Evolutionary conservation across 306 rosid genomes (phyloP).

Genomic region (Coriaria nepalensis): DNA sequence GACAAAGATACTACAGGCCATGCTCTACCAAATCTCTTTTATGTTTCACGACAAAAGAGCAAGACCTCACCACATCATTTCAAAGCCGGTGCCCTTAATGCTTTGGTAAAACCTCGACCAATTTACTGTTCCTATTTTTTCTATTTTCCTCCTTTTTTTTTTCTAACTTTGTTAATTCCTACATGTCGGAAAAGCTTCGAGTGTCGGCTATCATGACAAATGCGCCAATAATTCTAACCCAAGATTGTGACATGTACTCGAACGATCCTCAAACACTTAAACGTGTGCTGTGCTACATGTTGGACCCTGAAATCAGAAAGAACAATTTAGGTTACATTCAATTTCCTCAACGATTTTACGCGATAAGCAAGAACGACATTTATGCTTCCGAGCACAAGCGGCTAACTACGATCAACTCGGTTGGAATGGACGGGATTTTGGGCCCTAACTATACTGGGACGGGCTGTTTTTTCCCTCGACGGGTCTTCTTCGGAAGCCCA

Average conservation of each 20-base stretch:
- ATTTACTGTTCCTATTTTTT: neutral
- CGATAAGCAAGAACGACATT: constrained; percentile 6
- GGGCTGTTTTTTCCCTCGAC: constrained; percentile 23
- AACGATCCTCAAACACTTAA: constrained; percentile 26
- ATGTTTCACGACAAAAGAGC: constrained; percentile 31
- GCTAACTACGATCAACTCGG: neutral
- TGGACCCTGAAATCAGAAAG: constrained; percentile 5
- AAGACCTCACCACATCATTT: constrained; percentile 23
- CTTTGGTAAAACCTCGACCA: constrained; percentile 13
- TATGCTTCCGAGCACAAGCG: constrained; percentile 4
- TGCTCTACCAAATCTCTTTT: constrained; percentile 30
- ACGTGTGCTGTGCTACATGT: constrained; percentile 22
- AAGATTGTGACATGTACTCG: constrained; percentile 32
- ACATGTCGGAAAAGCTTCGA: constrained; percentile 19
- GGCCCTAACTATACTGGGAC: constrained; percentile 25
- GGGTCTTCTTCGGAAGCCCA: constrained; percentile 28
- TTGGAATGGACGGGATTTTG: constrained; percentile 23
- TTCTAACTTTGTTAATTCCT: neutral
- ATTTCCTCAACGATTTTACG: constrained; percentile 23
- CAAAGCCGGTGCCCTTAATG: constrained; percentile 44
- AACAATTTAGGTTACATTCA: constrained; percentile 14
- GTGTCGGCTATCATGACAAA: constrained; percentile 33
- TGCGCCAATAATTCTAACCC: constrained; percentile 25
- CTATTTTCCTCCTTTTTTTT: neutral
- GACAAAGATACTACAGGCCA: constrained; percentile 15